Evolutionary conservation across 1,139 yeast species (phyloP).

Genomic region (Pneumocystis sp.): DNA sequence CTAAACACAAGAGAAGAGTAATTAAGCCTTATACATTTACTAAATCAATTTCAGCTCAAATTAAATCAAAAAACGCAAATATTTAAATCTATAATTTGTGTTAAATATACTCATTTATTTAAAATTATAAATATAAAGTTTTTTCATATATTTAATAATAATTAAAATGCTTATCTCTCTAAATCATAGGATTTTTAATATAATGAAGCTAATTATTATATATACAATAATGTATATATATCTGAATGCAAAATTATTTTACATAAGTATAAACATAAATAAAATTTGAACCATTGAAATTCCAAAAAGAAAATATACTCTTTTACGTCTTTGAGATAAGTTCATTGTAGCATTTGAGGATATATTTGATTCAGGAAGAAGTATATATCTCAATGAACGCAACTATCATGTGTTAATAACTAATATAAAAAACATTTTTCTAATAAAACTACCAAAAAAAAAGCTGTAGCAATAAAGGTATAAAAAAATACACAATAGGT

Average conservation of each 20-base stretch:
- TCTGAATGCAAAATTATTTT: constrained; percentile 4
- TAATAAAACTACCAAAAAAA: constrained; percentile 22
- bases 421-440: constrained; percentile 15
- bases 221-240: neutral
- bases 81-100: neutral
- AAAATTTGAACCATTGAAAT: constrained; percentile 72
- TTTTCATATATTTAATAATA: neutral
- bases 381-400: constrained; percentile 72
- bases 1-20: too few species aligned
- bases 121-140: neutral
- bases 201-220: neutral
- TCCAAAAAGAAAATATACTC: constrained; percentile 72
- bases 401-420: constrained; percentile 58
- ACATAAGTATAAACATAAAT: constrained; percentile 40
- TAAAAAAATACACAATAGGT: constrained; percentile 29
- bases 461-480: constrained; percentile 29
- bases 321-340: constrained; percentile 58
- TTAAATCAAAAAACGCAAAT: neutral
- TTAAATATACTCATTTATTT: neutral
- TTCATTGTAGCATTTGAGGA: constrained; percentile 33
- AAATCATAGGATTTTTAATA: neutral
- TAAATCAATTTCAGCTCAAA: neutral
- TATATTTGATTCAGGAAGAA: constrained; percentile 34
- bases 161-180: neutral
- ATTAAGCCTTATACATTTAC: neutral